Evolutionary conservation across 139 green algal genomes (phyloP).

Genomic region (Eudorina sp.): DNA sequence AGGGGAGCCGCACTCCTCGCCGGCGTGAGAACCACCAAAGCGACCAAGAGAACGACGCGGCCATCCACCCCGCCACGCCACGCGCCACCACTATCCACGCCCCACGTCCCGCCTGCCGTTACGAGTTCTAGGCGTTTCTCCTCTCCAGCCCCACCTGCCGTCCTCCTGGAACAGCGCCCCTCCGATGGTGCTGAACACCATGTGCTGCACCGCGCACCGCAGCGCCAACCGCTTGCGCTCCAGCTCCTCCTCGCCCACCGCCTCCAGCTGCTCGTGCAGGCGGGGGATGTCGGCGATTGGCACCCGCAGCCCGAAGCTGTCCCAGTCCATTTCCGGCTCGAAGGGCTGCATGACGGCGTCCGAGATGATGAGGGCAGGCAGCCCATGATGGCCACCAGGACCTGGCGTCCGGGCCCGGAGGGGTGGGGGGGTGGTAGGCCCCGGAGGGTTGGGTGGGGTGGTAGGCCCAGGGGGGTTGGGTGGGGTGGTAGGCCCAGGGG

Average conservation of each 20-base stretch:
- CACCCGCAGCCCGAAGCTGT: constrained; percentile 27
- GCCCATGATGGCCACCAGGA: constrained; percentile 7
- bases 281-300: background rate
- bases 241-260: background rate
- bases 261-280: constrained; percentile 25
- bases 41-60: too few species aligned
- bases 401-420: too few species aligned
- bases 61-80: too few species aligned
- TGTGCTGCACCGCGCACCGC: constrained; percentile 49
- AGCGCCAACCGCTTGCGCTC: background rate
- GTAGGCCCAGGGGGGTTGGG: too few species aligned
- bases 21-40: too few species aligned
- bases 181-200: constrained; percentile 19
- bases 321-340: constrained; percentile 54
- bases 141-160: constrained; percentile 32
- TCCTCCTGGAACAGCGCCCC: constrained; percentile 54
- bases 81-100: too few species aligned
- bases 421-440: too few species aligned
- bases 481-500: too few species aligned
- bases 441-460: too few species aligned
- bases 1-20: too few species aligned
- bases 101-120: too few species aligned
- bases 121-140: too few species aligned
- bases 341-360: constrained; percentile 55
- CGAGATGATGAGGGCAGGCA: constrained; percentile 22